Conservation (phyloP, 768 basidiomycete genomes). For the Galerina marginata region DNA sequence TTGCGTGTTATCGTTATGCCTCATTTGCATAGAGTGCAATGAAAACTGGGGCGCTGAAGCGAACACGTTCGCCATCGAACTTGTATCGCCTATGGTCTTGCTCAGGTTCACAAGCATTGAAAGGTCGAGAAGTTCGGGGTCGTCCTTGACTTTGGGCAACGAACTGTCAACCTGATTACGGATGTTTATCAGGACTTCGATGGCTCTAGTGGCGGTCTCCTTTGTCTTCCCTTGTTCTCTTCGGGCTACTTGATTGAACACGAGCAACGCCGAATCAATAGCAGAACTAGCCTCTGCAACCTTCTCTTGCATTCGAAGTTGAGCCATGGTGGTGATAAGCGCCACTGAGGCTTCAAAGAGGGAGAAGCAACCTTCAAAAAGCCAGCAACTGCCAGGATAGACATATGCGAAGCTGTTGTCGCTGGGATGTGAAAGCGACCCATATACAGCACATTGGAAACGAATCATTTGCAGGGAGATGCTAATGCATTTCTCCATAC, state of each 20-base stretch:
- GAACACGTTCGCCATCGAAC: conserved; percentile 8
- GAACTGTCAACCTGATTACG: conserved; percentile 18
- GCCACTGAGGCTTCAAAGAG: conserved; percentile 54
- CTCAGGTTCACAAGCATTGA: conserved; percentile 12
- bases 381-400: conserved; percentile 42
- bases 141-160: conserved; percentile 20
- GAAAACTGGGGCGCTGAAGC: conserved; percentile 11
- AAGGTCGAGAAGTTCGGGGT: conserved; percentile 19
- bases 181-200: conserved; percentile 40
- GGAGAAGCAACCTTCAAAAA: conserved; percentile 49
- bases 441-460: conserved; percentile 46
- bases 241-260: conserved; percentile 38
- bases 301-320: conserved; percentile 43
- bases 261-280: conserved; percentile 42
- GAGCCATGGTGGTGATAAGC: conserved; percentile 46
- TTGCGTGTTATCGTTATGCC: neutral
- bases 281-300: conserved; percentile 41
- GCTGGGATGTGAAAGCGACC: conserved; percentile 27
- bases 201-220: conserved; percentile 44
- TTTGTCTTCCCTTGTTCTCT: conserved; percentile 42
- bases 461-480: conserved; percentile 48
- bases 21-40: neutral
- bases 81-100: conserved; percentile 5
- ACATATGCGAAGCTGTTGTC: conserved; percentile 24
- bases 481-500: conserved; percentile 43